Evolutionary conservation across 805 yeast genomes (phyloP), one percentile per base, ranked within the genome.

Genomic region (Cyberlindnera maclurae): DNA sequence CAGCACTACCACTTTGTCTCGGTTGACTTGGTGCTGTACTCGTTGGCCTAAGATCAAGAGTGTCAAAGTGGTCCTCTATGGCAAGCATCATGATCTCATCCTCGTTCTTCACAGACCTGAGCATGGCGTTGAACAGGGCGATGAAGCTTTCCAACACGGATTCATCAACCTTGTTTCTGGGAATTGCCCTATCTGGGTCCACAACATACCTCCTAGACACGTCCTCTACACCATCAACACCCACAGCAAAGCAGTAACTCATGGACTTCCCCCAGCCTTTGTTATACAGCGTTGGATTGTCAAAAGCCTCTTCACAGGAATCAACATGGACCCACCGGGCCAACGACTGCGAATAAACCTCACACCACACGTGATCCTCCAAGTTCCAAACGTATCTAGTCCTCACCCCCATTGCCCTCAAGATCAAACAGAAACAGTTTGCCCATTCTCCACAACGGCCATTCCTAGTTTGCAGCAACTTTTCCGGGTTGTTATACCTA

Each of bases 391-490:
- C 64, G 52, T 82, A 88, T 37, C 97, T 62, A 1, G 75, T 74
- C 20, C 76, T 65, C 4, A 77, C 53, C 1, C 81, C 84, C 31
- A 89, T 62, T 0, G 95, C 76, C 20, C 78, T 68, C 38, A 89
- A 62, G 2, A 88, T 61, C 27, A 86, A 63, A 33, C 83, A 70
- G 55, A 89, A 88, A 45, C 90, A 77, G 49, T 84, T 83, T 39
- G 89, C 90, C 95, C 95, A 90, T 58, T 90, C 97, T 1, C 97
- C 97, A 60, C 97, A 90, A 34, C 97, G 68, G 0, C 97, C 97
- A 26, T 56, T 55, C 31, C 86, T 63, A 0, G 81, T 72, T 22
- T 73, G 64, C 12, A 90, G 59, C 17, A 90, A 61, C 42, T 71
- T 74, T 1, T 61, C 62, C 0, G 90, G 82, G 44, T 77, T 73